These are phyloP conservation scores for Ramaria rubella DNA, from an alignment of 768 basidiomycete genomes.

Conservation along the genomic window DNA sequence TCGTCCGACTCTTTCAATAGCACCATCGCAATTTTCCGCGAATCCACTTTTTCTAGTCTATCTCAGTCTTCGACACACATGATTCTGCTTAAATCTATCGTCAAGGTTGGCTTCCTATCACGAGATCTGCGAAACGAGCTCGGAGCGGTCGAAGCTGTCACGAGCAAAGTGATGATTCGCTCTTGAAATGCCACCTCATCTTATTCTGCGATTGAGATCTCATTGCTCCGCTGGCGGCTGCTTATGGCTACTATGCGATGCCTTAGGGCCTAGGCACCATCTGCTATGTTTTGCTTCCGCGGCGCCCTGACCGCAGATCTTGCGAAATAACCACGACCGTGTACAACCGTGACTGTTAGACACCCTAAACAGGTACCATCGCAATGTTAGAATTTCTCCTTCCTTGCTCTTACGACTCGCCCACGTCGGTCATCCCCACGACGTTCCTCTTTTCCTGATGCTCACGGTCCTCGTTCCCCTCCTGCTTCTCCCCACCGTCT, in stretches of 20 bases:
- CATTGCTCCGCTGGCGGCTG: too few species aligned
- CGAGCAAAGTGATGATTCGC: too few species aligned
- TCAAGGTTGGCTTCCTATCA: not conserved
- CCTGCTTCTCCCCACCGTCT: not conserved
- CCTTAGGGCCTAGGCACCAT: too few species aligned
- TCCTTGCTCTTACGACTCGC: not conserved
- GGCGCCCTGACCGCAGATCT: not conserved
- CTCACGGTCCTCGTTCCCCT: not conserved
- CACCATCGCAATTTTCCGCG: too few species aligned
- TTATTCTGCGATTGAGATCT: not conserved
- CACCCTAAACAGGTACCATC: conserved; percentile 2
- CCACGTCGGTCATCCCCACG: not conserved
- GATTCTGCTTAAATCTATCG: not conserved
- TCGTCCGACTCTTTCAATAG: not conserved
- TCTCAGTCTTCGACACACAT: too few species aligned
- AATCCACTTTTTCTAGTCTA: too few species aligned
- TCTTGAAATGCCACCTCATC: too few species aligned
- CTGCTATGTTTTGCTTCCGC: not conserved
- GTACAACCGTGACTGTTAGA: not conserved
- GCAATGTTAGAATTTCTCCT: not conserved
- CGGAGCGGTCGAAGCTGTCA: not conserved
- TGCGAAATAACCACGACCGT: not conserved
- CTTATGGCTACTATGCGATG: too few species aligned
- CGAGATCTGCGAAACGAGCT: not conserved
- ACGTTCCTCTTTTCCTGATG: not conserved